Evolutionary conservation across 768 basidiomycete species (phyloP), one percentile per base, ranked within the genome.

Genomic region (Arthromyces matolae): DNA sequence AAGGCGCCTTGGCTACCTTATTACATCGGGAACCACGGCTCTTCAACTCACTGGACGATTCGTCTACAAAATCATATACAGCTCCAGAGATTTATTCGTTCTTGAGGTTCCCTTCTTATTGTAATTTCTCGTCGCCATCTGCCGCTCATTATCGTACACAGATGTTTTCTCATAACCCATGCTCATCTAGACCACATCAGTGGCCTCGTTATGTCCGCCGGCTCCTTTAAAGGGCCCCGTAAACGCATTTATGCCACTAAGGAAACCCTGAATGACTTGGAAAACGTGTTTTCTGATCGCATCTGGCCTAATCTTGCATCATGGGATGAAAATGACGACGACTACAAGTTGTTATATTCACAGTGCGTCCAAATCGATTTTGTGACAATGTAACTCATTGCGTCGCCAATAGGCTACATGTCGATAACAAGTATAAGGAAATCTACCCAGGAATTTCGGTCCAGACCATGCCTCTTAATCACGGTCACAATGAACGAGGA

Each of bases 161-260:
- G 91, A 52, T 89, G 83, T 54, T 95, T 88, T 60, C 73, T 94
- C 50, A 72, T 96, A 56, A 87, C 89, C 5, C 93, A 95, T 61
- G 85, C 89, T 0, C 94, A 98, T 65, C 68, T 97, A 22, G 94
- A 98, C 67, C 94, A 98, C 64, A 77, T 91, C 56, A 80, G 78
- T 51, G 83, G 90, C 32, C 75, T 96, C 23, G 80, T 95, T 45
- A 66, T 98, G 44, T 80, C 86, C 1, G 91, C 93, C 13, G 94
- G 93, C 29, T 84, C 91, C 1, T 61, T 89, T 5, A 64, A 64
- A 25, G 84, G 83, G 14, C 60, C 71, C 28, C 71, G 80, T 16
- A 87, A 86, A 56, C 79, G 77, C 1, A 77, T 93, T 28, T 79
- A 73, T 48, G 88, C 78, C 0, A 64, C 80, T 5, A 67, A 75